Evolutionary conservation across 768 basidiomycete species (phyloP).

Genomic region (Tricholoma furcatifolium): DNA sequence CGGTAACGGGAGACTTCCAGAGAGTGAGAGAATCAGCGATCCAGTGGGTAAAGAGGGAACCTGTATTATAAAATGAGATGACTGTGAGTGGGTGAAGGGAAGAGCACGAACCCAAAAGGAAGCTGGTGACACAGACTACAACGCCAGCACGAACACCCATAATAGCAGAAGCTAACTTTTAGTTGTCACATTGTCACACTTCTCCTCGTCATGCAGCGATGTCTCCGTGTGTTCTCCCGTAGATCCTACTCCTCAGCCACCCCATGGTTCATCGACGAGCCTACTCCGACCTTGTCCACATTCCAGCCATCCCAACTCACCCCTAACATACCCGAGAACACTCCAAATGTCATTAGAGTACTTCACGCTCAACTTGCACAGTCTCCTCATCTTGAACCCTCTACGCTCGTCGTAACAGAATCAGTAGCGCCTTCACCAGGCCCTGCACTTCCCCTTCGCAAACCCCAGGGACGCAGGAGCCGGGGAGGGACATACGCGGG

Average conservation of each 20-base stretch:
- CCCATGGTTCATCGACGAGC: slow-evolving; percentile 71
- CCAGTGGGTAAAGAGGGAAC: slow-evolving; percentile 86
- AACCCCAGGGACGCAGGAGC: slow-evolving; percentile 61
- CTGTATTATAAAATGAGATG: slow-evolving; percentile 31
- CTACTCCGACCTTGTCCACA: slow-evolving; percentile 21
- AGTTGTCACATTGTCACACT: slow-evolving; percentile 14
- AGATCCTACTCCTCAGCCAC: slow-evolving; percentile 19
- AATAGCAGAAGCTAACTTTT: slow-evolving; percentile 7
- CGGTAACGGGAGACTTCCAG: slow-evolving; percentile 87
- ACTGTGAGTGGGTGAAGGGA: background rate
- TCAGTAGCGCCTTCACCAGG: slow-evolving; percentile 52
- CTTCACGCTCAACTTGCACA: slow-evolving; percentile 55
- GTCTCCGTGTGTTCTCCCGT: slow-evolving; percentile 4
- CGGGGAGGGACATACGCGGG: slow-evolving; percentile 69
- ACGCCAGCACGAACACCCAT: slow-evolving; percentile 76
- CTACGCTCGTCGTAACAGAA: slow-evolving; percentile 51
- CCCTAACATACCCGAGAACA: slow-evolving; percentile 45
- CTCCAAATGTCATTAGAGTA: slow-evolving; percentile 49
- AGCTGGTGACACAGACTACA: slow-evolving; percentile 76
- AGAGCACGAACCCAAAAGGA: slow-evolving; percentile 63
- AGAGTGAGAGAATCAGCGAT: slow-evolving; percentile 90
- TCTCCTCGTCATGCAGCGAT: slow-evolving; percentile 16
- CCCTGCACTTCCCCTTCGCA: slow-evolving; percentile 55
- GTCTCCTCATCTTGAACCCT: slow-evolving; percentile 70
- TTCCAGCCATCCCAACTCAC: slow-evolving; percentile 25